Conservation (phyloP, 2,329 filamentous ascomycete species). For the Monascus ruber region DNA sequence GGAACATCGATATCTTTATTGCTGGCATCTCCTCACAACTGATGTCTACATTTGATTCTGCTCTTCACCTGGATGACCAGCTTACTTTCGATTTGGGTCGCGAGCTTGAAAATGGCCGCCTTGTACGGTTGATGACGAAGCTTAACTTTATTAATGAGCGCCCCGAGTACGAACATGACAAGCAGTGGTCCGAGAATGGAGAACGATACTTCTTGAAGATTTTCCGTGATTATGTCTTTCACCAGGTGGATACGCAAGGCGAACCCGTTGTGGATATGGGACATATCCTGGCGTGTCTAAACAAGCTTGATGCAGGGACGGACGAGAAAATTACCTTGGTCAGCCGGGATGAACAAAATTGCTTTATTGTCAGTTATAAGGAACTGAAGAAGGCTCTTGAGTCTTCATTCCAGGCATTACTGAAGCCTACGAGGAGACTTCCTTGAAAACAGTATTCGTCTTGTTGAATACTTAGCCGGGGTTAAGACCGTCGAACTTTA, state of each 20-base stretch:
- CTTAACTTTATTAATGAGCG: conserved; percentile 82
- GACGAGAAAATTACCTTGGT: conserved; percentile 79
- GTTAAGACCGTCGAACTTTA: too few relatives aligned
- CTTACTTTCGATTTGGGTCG: conserved; percentile 59
- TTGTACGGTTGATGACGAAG: conserved; percentile 72
- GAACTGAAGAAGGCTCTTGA: conserved; percentile 63
- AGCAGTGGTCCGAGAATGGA: conserved; percentile 80
- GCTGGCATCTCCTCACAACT: conserved; percentile 67
- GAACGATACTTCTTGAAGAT: conserved; percentile 88
- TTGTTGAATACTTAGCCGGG: neutral
- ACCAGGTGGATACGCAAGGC: conserved; percentile 79
- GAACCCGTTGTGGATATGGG: conserved; percentile 76
- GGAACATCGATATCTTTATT: conserved; percentile 64
- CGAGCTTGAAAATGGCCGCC: conserved; percentile 80
- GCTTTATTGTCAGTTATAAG: conserved; percentile 79
- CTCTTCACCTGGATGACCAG: conserved; percentile 68
- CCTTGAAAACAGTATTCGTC: conserved; percentile 11
- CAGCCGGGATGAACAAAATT: conserved; percentile 81
- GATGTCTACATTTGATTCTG: conserved; percentile 62
- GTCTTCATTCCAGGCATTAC: conserved; percentile 48
- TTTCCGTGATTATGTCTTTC: conserved; percentile 94
- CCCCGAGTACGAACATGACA: conserved; percentile 67
- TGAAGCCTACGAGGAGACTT: conserved; percentile 31
- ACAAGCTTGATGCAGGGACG: conserved; percentile 81
- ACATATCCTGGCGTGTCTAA: conserved; percentile 75